Evolutionary conservation across 2,329 filamentous ascomycete species (phyloP), one percentile per base, ranked within the genome.

Genomic region (Daldinia eschscholtzii): DNA sequence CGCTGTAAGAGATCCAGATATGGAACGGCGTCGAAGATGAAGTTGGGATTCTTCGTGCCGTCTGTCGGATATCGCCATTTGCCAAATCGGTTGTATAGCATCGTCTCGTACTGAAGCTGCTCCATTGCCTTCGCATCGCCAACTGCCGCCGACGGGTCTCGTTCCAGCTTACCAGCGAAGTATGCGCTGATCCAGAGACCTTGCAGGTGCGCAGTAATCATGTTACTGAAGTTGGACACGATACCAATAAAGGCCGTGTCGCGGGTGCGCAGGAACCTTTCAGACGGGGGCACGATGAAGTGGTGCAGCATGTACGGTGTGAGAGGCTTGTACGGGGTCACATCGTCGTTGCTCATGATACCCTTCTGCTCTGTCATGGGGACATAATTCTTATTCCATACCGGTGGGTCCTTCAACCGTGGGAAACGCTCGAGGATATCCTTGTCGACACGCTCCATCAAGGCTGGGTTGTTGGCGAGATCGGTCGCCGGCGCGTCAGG

Each of bases 1-100:
- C 81, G 80, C 67, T 92, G 76, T 75, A 95, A 77, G 74, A 90
- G 74, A 78, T 94, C 92, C 18, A 93, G 77, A 65, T 93, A 96
- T 3, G 91, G 91, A 61, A 95, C 77, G 0, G 86, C 86, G 77
- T 96, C 93, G 75, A 95, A 94, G 18, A 92, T 89, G 71, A 94
- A 90, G 76, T 93, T 91, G 0, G 90, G 90, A 65, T 86, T 83
- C 75, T 83, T 85, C 42, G 81, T 83, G 0, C 91, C 91, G 0
- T 91, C 91, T 3, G 82, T 85, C 0, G 90, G 88, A 73, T 92
- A 92, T 28, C 92, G 84, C 86, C 90, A 91, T 70, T 85, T 88
- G 4, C 90, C 90, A 76, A 91, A 95, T 41, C 91, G 87, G 20
- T 86, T 89, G 75, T 91, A 84, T 53, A 93, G 80, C 26, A 89